Percentiles rank a stretch among this genome's conserved stretches.
Evolutionary conservation across 768 basidiomycete genomes (phyloP).

Genomic region (Mycena rebaudengoi): DNA sequence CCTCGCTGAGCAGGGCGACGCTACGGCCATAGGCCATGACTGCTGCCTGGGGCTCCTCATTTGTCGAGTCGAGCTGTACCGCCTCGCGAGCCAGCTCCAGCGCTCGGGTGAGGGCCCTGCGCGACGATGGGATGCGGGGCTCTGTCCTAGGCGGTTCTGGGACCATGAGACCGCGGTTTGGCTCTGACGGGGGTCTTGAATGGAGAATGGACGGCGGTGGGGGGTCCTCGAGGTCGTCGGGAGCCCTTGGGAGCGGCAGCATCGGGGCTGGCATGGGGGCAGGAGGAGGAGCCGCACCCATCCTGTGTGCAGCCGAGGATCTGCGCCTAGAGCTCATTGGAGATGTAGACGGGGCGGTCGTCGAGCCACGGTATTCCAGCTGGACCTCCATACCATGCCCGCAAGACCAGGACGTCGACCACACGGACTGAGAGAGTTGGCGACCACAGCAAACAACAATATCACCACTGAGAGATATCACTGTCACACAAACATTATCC

Average conservation of each 20-base stretch:
- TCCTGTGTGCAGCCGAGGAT: too few relatives aligned
- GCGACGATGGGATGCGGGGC: slow-evolving; percentile 75
- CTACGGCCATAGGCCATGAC: slow-evolving; percentile 90
- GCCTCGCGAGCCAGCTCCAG: slow-evolving; percentile 91
- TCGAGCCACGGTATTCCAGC: too few relatives aligned
- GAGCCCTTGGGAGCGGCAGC: slow-evolving; percentile 18
- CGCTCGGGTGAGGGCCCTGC: slow-evolving; percentile 85
- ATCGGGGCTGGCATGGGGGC: too few relatives aligned
- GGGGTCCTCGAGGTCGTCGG: slow-evolving; percentile 33
- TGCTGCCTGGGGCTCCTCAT: slow-evolving; percentile 88
- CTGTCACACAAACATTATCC: slow-evolving; percentile 27
- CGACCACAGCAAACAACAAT: too few relatives aligned
- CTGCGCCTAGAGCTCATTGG: too few relatives aligned
- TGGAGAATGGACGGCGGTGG: slow-evolving; percentile 31
- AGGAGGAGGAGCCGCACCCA: too few relatives aligned
- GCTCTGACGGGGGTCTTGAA: slow-evolving; percentile 42
- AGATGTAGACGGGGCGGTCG: too few relatives aligned
- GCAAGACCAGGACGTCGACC: too few relatives aligned
- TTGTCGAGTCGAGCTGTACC: slow-evolving; percentile 86
- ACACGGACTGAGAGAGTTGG: too few relatives aligned
- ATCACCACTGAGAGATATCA: too few relatives aligned
- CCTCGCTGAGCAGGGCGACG: slow-evolving; percentile 87
- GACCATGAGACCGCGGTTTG: slow-evolving; percentile 48
- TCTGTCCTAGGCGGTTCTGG: slow-evolving; percentile 45
- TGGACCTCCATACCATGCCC: too few relatives aligned